Base-by-base conservation (phyloP, 2,329 filamentous ascomycete genomes). In the Coleophoma cylindrospora region DNA sequence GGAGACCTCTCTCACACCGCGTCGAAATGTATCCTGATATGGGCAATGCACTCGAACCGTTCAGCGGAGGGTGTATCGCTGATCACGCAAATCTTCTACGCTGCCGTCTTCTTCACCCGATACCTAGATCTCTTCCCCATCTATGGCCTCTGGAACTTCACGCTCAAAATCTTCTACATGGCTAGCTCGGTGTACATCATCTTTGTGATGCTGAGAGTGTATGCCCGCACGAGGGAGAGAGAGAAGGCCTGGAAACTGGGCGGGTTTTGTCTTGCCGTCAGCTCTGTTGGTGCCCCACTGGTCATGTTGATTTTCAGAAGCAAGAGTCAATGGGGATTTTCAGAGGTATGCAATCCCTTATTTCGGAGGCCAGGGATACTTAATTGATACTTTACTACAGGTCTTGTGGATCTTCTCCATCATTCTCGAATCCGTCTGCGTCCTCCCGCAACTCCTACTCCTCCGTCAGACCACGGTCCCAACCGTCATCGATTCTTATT, bases 401-500 rank as follows among this genome's bases (percentile, higher is more conserved):
- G 80, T 87, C 65, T 76, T 89, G 54, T 95, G 89, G 87, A 80
- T 84, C 51, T 96, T 96, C 71, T 95, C 89, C 33, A 84, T 94
- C 60, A 87, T 96, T 58, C 86, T 97, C 63, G 92, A 97, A 71
- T 92, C 90, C 34, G 82, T 95, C 53, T 94, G 88, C 67, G 83
- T 96, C 34, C 83, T 97, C 17, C 92, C 92, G 0, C 92, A 97
- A 67, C 84, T 97, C 1, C 80, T 96, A 6, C 84, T 96, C 40
- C 82, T 97, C 13, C 88, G 92, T 52, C 91, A 96, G 68, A 96
- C 92, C n/a, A 91, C 85, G 22, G 90, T 96, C 0, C 92, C 92
- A 0, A 97, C 92, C 45, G 92, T 96, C 43, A 91, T 97, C 70
- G 89, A 96, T 67, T 95, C 89, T n/a, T 96, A 88, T 72, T 97